phyloP scores from a whole-genome alignment of 2,329 filamentous ascomycete genomes.

The Aspergillus ustus region DNA sequence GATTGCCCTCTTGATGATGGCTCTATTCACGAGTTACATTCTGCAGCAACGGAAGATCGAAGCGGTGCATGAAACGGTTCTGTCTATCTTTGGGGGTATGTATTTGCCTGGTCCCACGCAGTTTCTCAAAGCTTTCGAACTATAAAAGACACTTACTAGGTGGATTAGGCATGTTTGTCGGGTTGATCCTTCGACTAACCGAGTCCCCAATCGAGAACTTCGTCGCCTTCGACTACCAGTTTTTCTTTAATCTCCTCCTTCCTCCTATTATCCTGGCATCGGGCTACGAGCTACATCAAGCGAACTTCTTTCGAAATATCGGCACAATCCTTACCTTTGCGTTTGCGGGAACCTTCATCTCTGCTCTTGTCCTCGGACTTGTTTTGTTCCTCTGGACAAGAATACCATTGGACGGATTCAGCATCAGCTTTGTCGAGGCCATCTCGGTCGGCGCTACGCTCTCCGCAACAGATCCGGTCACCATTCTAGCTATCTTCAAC shows the following conservation, averaged over 20 bases:
- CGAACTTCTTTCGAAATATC: constrained; percentile 98
- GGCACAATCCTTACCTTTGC: constrained; percentile 97
- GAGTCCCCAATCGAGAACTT: constrained; percentile 84
- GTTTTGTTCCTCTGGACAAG: constrained; percentile 89
- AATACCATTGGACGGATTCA: constrained; percentile 81
- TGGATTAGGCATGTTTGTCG: constrained; percentile 84
- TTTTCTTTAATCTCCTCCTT: constrained; percentile 99
- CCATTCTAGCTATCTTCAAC: constrained; percentile 98
- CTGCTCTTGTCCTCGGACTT: constrained; percentile 87
- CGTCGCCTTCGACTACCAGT: constrained; percentile 97
- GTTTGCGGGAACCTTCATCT: constrained; percentile 96
- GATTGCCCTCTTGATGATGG: constrained; percentile 89
- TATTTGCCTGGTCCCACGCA: background rate
- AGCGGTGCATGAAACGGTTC: constrained; percentile 95
- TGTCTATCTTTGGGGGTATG: constrained; percentile 93
- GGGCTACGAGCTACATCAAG: constrained; percentile 96
- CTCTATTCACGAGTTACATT: constrained; percentile 96
- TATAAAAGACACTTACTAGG: constrained; percentile 17
- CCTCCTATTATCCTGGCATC: constrained; percentile 97
- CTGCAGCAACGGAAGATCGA: constrained; percentile 96
- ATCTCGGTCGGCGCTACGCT: constrained; percentile 96
- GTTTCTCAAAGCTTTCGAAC: background rate
- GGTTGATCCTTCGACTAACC: constrained; percentile 81
- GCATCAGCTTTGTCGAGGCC: constrained; percentile 90
- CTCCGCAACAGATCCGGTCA: constrained; percentile 95